Percentiles rank a stretch among this genome's conserved stretches.
phyloP scores from a whole-genome alignment of 2,329 filamentous ascomycete species.

The Hypoxylon sp. region DNA sequence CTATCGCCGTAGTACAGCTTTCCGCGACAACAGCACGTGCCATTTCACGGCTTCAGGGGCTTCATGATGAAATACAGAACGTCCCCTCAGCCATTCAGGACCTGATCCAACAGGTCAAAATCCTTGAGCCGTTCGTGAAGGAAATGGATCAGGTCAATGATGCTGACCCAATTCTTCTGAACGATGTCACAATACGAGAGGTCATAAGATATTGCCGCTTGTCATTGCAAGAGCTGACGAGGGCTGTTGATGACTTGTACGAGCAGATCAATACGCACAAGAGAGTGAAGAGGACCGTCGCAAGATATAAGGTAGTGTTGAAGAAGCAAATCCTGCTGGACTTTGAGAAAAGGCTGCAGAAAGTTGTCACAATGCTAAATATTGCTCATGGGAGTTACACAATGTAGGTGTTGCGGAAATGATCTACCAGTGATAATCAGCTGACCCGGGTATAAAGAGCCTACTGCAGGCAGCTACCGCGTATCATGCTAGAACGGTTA shows the following conservation, averaged over 20 bases:
- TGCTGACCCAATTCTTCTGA: not conserved
- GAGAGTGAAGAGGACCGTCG: not conserved
- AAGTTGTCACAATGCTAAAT: not conserved
- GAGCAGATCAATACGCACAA: not conserved
- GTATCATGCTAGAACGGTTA: not conserved
- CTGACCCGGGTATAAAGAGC: not conserved
- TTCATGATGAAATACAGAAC: not conserved
- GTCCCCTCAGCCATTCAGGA: not conserved
- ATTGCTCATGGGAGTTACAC: not conserved
- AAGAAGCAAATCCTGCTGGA: not conserved
- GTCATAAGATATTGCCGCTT: not conserved
- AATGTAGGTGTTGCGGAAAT: not conserved
- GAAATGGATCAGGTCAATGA: not conserved
- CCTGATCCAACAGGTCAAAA: not conserved
- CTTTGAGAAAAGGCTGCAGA: not conserved
- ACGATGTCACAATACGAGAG: not conserved
- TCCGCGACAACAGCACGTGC: not conserved
- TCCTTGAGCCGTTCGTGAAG: not conserved
- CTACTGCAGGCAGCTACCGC: not conserved
- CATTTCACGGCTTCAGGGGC: not conserved
- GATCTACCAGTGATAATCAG: not conserved
- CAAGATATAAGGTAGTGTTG: not conserved
- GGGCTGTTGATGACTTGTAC: not conserved
- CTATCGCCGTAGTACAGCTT: not conserved
- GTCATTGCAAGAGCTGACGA: not conserved